Base-by-base conservation (phyloP, 139 green algal species). In the Chlamydomonas asymmetrica region DNA sequence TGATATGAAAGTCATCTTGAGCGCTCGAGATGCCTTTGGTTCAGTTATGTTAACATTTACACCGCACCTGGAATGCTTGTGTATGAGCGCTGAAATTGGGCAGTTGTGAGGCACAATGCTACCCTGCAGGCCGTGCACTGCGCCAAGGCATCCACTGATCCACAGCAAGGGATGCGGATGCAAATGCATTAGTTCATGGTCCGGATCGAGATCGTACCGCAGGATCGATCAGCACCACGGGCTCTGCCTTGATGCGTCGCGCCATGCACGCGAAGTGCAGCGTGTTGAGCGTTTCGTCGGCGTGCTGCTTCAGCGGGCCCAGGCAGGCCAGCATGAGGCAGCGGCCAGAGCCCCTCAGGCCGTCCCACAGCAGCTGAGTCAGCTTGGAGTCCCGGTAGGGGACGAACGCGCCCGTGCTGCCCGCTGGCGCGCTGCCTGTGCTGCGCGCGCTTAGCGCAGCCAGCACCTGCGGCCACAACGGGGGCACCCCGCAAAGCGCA, bases 281-380 rank as follows among this genome's bases (percentile, higher is more conserved):
- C 39, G 88, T 93, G 78, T 85, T 87, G 41, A 91, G 69, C 0
- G 69, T 84, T 78, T 91, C 88, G 34, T 93, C 90, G 9, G 82
- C 83, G 29, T 88, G 75, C 16, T 10, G 32, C 65, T 64, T 61
- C 66, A 91, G 71, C 1, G 90, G 90, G 27, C 80, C 79, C 75
- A 89, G 81, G 81, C 90, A 94, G 9, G 88, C 90, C 54, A 94
- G 71, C 90, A 94, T 94, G 38, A 92, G 76, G 70, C 66, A 82
- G 59, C 75, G 62, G 27, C 75, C 66, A 62, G n/a, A 80, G 68
- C 81, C 84, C 9, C 76, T 71, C 71, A 89, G 77, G 0, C 81
- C 77, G 31, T 91, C 85, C 75, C 82, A 89, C 52, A 92, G 78
- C 71, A 92, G 82, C 78, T 90, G 85, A 1, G 88, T 93, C 27